phyloP scores from a whole-genome alignment of 2,329 filamentous ascomycete genomes.

The Fusarium nisikadoi region DNA sequence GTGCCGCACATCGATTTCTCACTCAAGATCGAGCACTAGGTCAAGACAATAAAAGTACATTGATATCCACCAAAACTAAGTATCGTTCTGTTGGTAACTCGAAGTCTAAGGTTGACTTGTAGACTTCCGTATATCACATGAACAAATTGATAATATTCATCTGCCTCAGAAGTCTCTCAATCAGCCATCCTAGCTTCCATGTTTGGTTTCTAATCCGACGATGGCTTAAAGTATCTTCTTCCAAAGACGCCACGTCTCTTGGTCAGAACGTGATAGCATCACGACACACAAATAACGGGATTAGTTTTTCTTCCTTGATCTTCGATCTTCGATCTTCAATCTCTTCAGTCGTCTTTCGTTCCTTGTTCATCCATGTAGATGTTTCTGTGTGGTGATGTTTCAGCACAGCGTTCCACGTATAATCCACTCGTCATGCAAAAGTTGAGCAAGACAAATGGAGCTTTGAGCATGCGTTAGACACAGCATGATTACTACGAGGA shows the following conservation, averaged over 20 bases:
- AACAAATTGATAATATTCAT: not conserved
- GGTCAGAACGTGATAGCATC: conserved; percentile 50
- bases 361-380: conserved; percentile 35
- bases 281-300: conserved; percentile 60
- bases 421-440: conserved; percentile 61
- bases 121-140: not conserved
- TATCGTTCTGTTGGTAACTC: not conserved
- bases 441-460: conserved; percentile 60
- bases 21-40: conserved; percentile 76
- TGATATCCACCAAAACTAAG: not conserved
- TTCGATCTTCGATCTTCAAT: conserved; percentile 33
- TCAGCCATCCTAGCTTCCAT: conserved; percentile 36
- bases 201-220: conserved; percentile 43
- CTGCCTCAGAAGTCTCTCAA: not conserved
- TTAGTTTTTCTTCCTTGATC: conserved; percentile 43
- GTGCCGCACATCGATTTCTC: conserved; percentile 95
- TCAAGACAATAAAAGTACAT: conserved; percentile 20
- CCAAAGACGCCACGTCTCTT: conserved; percentile 27
- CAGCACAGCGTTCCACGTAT: conserved; percentile 58
- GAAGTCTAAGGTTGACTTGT: not conserved
- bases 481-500: not conserved
- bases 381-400: conserved; percentile 41
- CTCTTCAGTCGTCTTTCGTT: not conserved
- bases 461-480: not conserved
- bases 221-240: conserved; percentile 48